A percentile compares a stretch with the other conserved stretches of the same genome.
These are phyloP conservation scores for Cardamine chenopodiifolia DNA, from an alignment of 345 rosid genomes.

Conservation along the genomic window DNA sequence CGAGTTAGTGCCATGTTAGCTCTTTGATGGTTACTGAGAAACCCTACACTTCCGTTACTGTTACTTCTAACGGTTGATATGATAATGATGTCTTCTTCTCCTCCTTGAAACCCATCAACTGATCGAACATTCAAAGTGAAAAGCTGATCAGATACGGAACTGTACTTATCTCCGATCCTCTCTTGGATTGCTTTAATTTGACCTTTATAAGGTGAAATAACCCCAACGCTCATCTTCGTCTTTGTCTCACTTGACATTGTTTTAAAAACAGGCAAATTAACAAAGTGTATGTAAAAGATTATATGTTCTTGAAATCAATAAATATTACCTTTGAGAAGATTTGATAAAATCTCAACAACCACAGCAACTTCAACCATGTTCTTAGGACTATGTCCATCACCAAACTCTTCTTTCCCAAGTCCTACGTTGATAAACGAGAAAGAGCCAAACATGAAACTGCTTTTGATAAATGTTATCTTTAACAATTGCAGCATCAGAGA, in stretches of 20 bases:
- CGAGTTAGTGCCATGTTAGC: constrained; percentile 48
- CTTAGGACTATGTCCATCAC: constrained; percentile 37
- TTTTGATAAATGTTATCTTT: constrained; percentile 31
- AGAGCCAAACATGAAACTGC: constrained; percentile 43
- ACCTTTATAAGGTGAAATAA: constrained; percentile 53
- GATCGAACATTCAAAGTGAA: constrained; percentile 46
- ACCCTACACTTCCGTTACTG: constrained; percentile 43
- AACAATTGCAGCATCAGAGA: constrained; percentile 53
- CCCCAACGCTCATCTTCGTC: constrained; percentile 44
- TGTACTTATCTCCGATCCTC: constrained; percentile 31
- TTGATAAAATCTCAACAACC: constrained; percentile 29
- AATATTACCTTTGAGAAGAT: constrained; percentile 43
- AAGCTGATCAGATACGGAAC: neutral
- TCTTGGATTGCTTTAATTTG: constrained; percentile 48
- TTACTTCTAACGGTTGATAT: constrained; percentile 53
- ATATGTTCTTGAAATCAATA: constrained; percentile 9
- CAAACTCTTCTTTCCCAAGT: constrained; percentile 38
- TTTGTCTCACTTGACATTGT: constrained; percentile 26
- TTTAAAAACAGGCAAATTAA: neutral
- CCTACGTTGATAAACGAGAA: constrained; percentile 51
- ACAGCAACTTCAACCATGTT: constrained; percentile 52
- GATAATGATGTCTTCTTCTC: constrained; percentile 53
- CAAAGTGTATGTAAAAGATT: neutral
- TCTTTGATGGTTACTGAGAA: constrained; percentile 41
- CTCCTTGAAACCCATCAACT: constrained; percentile 58